A percentile compares a stretch with the other conserved stretches of the same genome.
These are phyloP conservation scores for Chalciporus pseudorubinellus DNA, from an alignment of 768 basidiomycete genomes.

Conservation along the genomic window DNA sequence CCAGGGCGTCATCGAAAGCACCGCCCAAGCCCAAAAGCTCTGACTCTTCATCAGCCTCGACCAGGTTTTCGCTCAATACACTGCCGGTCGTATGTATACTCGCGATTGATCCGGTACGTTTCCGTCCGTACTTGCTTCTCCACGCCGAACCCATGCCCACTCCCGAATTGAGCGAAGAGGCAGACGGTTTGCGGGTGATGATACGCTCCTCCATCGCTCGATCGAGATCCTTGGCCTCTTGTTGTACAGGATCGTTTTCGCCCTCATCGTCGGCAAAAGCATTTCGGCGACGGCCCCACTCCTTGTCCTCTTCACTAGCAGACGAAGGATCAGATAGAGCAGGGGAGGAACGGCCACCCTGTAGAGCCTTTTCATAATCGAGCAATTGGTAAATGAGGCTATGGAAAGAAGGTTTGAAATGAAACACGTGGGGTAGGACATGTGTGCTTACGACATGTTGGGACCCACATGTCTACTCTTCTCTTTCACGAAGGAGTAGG, in stretches of 20 bases:
- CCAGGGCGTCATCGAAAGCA: constrained; percentile 48
- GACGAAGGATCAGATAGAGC: constrained; percentile 54
- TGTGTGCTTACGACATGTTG: constrained; percentile 83
- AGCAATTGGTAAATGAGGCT: constrained; percentile 92
- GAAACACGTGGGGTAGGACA: constrained; percentile 22
- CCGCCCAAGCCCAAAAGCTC: constrained; percentile 68
- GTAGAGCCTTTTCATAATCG: constrained; percentile 82
- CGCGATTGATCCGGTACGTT: constrained; percentile 73
- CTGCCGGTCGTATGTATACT: constrained; percentile 67
- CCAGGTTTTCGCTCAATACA: constrained; percentile 72
- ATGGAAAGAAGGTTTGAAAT: constrained; percentile 22
- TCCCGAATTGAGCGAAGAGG: constrained; percentile 61
- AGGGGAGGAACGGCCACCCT: constrained; percentile 47
- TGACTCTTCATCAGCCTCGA: constrained; percentile 80
- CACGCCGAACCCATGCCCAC: constrained; percentile 67
- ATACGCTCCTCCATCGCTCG: constrained; percentile 85
- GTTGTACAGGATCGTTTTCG: constrained; percentile 59
- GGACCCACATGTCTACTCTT: constrained; percentile 88
- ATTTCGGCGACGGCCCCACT: constrained; percentile 71
- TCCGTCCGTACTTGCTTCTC: constrained; percentile 66
- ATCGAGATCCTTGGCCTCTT: constrained; percentile 80
- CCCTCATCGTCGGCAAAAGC: constrained; percentile 44
- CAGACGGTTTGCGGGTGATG: constrained; percentile 69
- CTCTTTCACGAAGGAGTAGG: constrained; percentile 86
- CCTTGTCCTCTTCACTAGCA: constrained; percentile 67